Evolutionary conservation across 2,329 filamentous ascomycete species (phyloP).

Genomic region (Colletotrichum horii): DNA sequence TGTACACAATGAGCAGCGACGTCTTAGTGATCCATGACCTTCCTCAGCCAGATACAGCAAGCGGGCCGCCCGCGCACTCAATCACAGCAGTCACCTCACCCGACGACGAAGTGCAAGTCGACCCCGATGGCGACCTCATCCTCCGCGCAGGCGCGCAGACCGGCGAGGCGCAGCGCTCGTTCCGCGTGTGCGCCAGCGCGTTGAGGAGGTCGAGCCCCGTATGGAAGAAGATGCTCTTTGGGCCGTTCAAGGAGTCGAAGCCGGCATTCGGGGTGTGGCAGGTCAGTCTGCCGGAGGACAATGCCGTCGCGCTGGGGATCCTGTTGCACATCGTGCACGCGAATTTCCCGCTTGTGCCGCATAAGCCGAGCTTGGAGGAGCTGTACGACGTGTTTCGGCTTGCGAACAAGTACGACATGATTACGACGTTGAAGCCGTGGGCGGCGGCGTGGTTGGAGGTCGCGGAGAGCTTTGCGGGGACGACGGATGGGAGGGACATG

Average conservation of each 20-base stretch:
- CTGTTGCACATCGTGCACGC: slow-evolving; percentile 1
- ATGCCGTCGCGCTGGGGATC: background rate
- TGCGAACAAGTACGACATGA: slow-evolving; percentile 12
- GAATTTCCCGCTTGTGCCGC: background rate
- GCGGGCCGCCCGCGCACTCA: background rate
- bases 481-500: background rate
- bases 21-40: background rate
- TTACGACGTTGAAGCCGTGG: background rate
- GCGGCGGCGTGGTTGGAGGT: background rate
- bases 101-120: background rate
- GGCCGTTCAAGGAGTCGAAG: slow-evolving; percentile 11
- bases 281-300: slow-evolving; percentile 3
- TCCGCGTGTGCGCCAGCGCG: slow-evolving; percentile 10
- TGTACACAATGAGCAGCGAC: background rate
- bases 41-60: rapidly evolving
- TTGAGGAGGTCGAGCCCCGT: background rate
- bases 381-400: background rate
- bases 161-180: background rate
- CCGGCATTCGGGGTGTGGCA: background rate
- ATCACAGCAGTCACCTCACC: background rate
- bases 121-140: slow-evolving; percentile 2
- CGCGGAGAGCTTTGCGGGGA: background rate
- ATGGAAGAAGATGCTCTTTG: slow-evolving; percentile 19
- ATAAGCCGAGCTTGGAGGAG: background rate
- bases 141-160: background rate